Conservation (phyloP, 306 rosid species). For the Canavalia ensiformis region DNA sequence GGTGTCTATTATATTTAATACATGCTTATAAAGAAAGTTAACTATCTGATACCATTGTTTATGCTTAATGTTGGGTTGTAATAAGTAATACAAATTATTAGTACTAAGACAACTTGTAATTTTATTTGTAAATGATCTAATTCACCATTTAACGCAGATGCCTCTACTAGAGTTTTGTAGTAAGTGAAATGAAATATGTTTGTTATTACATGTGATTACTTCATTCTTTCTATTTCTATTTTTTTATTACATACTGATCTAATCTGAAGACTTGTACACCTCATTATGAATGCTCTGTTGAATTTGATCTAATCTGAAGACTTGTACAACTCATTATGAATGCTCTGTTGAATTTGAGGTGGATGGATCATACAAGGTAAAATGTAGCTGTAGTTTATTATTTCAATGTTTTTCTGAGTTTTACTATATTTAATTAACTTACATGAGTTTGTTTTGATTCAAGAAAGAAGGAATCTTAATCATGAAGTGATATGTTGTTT, state of each 20-base stretch:
- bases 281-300: constrained; percentile 55
- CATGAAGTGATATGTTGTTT: constrained; percentile 97
- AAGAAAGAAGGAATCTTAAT: constrained; percentile 93
- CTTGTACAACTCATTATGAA: no score
- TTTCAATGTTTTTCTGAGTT: constrained; percentile 35
- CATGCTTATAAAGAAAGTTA: constrained; percentile 70
- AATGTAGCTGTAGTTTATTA: constrained; percentile 7
- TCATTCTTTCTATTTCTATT: constrained; percentile 46
- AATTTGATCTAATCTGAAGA: constrained; percentile 69
- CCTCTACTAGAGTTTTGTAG: constrained; percentile 33
- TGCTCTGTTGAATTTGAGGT: constrained; percentile 91
- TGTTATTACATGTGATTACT: constrained; percentile 33
- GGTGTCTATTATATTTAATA: constrained; percentile 39
- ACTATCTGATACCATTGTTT: constrained; percentile 98
- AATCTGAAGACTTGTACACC: not conserved
- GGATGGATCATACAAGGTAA: constrained; percentile 99
- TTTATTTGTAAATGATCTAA: constrained; percentile 37
- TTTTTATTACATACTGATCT: constrained; percentile 76
- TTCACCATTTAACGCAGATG: constrained; percentile 33
- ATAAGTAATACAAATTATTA: constrained; percentile 96
- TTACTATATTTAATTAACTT: constrained; percentile 40
- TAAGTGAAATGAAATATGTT: constrained; percentile 9
- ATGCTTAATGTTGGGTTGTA: constrained; percentile 99
- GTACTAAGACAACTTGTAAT: constrained; percentile 80
- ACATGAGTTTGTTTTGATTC: constrained; percentile 48